Evolutionary conservation across 352 stramenopile species (phyloP), one percentile per base, ranked within the genome.

Genomic region (Halophytophthora polymorphica): DNA sequence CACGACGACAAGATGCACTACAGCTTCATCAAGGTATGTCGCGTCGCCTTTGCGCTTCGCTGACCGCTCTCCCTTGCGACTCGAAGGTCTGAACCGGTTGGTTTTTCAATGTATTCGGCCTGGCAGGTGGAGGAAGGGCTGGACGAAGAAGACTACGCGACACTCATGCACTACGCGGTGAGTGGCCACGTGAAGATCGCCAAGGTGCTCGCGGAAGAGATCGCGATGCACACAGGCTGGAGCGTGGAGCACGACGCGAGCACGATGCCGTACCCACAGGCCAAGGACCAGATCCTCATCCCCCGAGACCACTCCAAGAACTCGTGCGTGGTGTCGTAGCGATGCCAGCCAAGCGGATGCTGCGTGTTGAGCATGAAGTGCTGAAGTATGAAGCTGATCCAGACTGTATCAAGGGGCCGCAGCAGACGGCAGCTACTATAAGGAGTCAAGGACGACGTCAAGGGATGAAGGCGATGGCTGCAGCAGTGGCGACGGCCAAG

Each of bases 161-260:
- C 83, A 37, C 79, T 82, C 53, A 87, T 84, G 69, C 84, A 94
- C 48, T 94, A 88, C 48, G 73, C 84, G 2, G 84, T 94, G 2
- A 91, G 74, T 18, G 84, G 81, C 31, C 84, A 94, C 56, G 53
- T 92, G 45, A 92, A 94, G 64, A 91, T 94, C 49, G 84, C 82
- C 17, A 62, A 72, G 25, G 61, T 85, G 31, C 58, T 94, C 22
- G 76, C 79, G 0, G 73, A 88, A 18, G 84, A 94, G 39, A 83
- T 94, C 43, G 75, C 80, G 14, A 47, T 86, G 22, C 67, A 61
- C 13, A 88, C 80, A 19, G 71, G 79, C 12, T 94, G 84, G 82
- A 69, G 49, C 22, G 38, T 90, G 18, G 66, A 81, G 38, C 56
- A 73, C 19, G 54, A 73, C 7, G 61, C 75, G 7, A 34, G 62